phyloP scores from a whole-genome alignment of 352 stramenopile genomes.

The Peronospora belbahrii region DNA sequence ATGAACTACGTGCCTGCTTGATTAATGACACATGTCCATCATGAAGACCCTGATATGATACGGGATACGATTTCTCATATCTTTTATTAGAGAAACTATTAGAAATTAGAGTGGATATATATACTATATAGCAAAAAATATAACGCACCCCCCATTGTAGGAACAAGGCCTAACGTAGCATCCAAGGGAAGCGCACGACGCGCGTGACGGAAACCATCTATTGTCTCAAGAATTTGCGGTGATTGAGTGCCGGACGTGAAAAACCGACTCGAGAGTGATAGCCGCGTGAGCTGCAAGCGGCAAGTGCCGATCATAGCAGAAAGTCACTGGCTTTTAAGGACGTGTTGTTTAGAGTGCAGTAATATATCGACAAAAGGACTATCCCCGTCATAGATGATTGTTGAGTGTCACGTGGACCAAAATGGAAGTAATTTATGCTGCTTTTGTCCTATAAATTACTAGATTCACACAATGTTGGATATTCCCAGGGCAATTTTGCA shows the following conservation, averaged over 20 bases:
- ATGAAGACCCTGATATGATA: conserved; percentile 84
- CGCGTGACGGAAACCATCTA: conserved; percentile 40
- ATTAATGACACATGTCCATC: conserved; percentile 91
- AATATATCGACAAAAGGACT: neutral
- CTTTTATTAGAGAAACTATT: neutral
- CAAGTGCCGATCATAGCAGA: conserved; percentile 8
- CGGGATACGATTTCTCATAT: neutral
- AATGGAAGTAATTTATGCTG: too few species aligned
- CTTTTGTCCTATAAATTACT: too few species aligned
- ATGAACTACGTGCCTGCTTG: conserved; percentile 78
- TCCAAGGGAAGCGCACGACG: conserved; percentile 39
- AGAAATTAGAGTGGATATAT: too few species aligned
- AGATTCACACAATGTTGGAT: too few species aligned
- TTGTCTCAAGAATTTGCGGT: conserved; percentile 49
- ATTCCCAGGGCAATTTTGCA: too few species aligned
- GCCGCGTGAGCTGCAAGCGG: conserved; percentile 10
- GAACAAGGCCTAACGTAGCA: conserved; percentile 92
- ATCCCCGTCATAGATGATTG: too few species aligned
- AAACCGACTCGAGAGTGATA: conserved; percentile 10
- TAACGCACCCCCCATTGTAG: conserved; percentile 95
- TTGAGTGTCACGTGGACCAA: too few species aligned
- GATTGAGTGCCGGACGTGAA: conserved; percentile 8
- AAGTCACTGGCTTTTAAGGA: neutral
- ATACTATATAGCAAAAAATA: neutral
- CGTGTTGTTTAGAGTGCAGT: too few species aligned